Percentiles rank a stretch among this genome's conserved stretches.
Evolutionary conservation across 2,329 filamentous ascomycete genomes (phyloP).

Genomic region (Penicillium frequentans): DNA sequence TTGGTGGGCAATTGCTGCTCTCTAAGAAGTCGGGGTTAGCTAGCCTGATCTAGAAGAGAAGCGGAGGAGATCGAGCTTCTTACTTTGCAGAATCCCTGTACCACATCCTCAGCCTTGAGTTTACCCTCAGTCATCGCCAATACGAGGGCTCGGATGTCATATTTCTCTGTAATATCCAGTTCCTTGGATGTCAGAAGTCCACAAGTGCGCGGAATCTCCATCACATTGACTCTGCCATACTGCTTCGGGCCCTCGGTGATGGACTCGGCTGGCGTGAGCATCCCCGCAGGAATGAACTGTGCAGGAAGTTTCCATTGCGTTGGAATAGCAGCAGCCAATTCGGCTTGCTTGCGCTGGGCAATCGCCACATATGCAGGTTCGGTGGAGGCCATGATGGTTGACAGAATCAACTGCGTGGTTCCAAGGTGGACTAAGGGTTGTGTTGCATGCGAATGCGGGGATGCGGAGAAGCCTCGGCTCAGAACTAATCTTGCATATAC

Average conservation of each 20-base stretch:
- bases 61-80: background rate
- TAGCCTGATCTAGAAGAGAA: too few species aligned
- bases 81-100: slow-evolving; percentile 56
- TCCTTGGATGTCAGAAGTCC: slow-evolving; percentile 54
- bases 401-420: background rate
- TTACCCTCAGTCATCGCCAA: slow-evolving; percentile 32
- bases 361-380: slow-evolving; percentile 33
- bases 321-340: slow-evolving; percentile 40
- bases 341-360: slow-evolving; percentile 39
- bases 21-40: slow-evolving; percentile 16
- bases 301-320: slow-evolving; percentile 39
- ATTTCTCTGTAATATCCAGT: slow-evolving; percentile 56
- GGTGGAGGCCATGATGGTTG: slow-evolving; percentile 15
- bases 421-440: too few species aligned
- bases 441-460: background rate
- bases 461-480: slow-evolving; percentile 20
- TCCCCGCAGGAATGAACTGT: slow-evolving; percentile 33
- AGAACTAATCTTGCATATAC: too few species aligned
- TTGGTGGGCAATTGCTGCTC: slow-evolving; percentile 42
- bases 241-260: slow-evolving; percentile 29
- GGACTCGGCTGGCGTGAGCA: slow-evolving; percentile 38
- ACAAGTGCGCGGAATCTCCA: slow-evolving; percentile 53
- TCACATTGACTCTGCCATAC: slow-evolving; percentile 41
- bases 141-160: slow-evolving; percentile 45
- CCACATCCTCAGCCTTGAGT: slow-evolving; percentile 47